phyloP scores from a whole-genome alignment of 148 eudicot genomes.

The Spergularia bocconei region DNA sequence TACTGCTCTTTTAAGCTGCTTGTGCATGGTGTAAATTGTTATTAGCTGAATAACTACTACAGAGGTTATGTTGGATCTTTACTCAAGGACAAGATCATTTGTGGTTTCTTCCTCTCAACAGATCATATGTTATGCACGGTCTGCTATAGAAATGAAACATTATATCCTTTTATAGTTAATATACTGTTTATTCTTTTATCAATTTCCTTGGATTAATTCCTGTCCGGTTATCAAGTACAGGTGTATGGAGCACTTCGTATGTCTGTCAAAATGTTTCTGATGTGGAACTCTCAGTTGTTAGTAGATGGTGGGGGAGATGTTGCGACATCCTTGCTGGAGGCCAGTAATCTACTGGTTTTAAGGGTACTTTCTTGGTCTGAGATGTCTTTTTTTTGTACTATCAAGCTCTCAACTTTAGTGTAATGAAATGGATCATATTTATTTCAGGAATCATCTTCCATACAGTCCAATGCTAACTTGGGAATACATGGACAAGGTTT shows the following conservation, averaged over 20 bases:
- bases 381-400: neutral
- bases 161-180: neutral
- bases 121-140: no score
- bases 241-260: conserved; percentile 98
- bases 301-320: conserved; percentile 90
- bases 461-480: conserved; percentile 84
- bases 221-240: conserved; percentile 47
- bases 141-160: neutral
- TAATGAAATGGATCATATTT: conserved; percentile 18
- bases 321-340: conserved; percentile 84
- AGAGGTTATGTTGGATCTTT: no score
- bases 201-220: neutral
- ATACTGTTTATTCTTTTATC: neutral
- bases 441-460: conserved; percentile 79
- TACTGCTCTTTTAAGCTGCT: neutral
- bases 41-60: no score
- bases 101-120: no score
- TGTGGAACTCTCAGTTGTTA: conserved; percentile 92
- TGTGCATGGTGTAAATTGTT: no score
- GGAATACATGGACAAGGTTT: conserved; percentile 98
- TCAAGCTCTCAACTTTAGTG: neutral
- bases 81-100: no score
- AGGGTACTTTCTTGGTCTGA: conserved; percentile 31
- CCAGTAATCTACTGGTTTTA: conserved; percentile 67
- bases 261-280: conserved; percentile 94